Evolutionary conservation across 345 rosid genomes (phyloP).

Genomic region (Litchi chinensis): DNA sequence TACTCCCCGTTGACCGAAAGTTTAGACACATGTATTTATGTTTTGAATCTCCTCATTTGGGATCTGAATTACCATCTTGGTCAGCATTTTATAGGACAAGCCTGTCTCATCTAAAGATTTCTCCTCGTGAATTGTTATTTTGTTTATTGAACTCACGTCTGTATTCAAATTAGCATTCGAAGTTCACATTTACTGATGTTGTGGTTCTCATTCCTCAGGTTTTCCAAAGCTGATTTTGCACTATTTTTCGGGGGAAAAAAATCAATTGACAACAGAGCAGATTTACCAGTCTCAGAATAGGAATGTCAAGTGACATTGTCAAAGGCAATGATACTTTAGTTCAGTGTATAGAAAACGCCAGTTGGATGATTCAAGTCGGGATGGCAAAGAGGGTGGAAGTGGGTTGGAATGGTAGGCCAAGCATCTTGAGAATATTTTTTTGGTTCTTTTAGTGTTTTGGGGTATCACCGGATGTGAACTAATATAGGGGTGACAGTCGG

Average conservation of each 20-base stretch:
- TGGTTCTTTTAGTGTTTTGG: neutral
- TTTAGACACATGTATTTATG: too few species aligned
- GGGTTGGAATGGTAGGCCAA: neutral
- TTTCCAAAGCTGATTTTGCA: constrained; percentile 14
- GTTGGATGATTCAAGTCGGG: constrained; percentile 16
- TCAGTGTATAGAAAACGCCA: neutral
- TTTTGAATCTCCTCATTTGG: too few species aligned
- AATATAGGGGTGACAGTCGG: neutral
- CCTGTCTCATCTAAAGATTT: too few species aligned
- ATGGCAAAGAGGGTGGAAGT: constrained; percentile 2
- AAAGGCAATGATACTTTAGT: neutral
- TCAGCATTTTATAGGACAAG: too few species aligned
- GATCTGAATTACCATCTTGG: too few species aligned
- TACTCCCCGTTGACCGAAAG: too few species aligned
- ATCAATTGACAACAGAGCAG: constrained; percentile 2
- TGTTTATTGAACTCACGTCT: too few species aligned
- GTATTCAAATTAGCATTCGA: neutral
- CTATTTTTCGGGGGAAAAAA: neutral
- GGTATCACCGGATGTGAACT: neutral
- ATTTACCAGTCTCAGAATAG: neutral
- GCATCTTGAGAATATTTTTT: neutral
- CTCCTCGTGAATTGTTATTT: neutral
- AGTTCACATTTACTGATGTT: constrained; percentile 8
- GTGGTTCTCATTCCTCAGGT: constrained; percentile 25
- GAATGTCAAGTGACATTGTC: neutral